phyloP scores from a whole-genome alignment of 2,329 filamentous ascomycete genomes.

The Canariomyces notabilis region DNA sequence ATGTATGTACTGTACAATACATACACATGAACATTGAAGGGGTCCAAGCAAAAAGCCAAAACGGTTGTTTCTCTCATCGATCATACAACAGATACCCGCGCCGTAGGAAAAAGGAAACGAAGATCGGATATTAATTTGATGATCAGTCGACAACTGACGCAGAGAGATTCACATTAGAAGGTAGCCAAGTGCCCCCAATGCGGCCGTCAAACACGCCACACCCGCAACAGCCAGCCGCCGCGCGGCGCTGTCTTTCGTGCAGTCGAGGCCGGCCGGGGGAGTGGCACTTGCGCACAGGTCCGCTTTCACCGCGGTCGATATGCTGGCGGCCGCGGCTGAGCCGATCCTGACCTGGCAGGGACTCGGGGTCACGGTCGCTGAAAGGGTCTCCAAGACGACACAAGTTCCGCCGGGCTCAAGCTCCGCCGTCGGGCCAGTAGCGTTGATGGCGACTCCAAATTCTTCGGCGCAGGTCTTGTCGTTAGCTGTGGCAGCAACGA shows the following conservation, averaged over 20 bases:
- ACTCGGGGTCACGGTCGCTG: not conserved
- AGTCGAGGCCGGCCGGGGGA: conserved; percentile 1
- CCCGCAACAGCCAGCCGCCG: conserved; percentile 4
- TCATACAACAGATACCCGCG: no score
- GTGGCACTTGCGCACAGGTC: not conserved
- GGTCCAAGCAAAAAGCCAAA: no score
- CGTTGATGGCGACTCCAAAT: no score
- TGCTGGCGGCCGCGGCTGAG: conserved; percentile 5
- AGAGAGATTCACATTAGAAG: not conserved
- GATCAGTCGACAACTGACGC: no score
- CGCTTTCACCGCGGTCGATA: not conserved
- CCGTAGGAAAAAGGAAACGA: no score
- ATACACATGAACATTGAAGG: no score
- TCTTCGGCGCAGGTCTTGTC: not conserved
- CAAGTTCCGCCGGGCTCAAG: no score
- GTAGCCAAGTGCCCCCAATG: not conserved
- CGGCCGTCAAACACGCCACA: not conserved
- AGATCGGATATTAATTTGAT: no score
- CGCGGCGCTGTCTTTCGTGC: not conserved
- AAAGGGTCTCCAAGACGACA: no score
- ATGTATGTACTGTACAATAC: no score
- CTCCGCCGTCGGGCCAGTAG: no score
- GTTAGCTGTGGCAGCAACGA: conserved; percentile 7
- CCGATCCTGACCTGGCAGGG: conserved; percentile 3
- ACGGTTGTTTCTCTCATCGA: no score